Evolutionary conservation across 2,329 filamentous ascomycete species (phyloP).

Genomic region (Lachnellula subtilissima): DNA sequence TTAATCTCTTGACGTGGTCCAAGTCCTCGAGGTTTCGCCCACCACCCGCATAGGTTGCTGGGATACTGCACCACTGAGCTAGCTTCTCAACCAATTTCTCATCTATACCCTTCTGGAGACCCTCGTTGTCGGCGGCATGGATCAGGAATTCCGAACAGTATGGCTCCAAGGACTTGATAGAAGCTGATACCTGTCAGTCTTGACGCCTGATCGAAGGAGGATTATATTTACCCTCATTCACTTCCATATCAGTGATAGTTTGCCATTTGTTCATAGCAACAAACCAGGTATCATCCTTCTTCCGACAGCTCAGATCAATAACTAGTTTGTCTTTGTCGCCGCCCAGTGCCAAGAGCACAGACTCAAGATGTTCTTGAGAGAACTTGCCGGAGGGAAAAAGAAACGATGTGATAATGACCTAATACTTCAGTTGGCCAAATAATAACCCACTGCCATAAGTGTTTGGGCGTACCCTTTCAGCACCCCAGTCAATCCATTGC

Average conservation of each 20-base stretch:
- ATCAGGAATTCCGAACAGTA: constrained; percentile 97
- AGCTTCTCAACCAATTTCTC: constrained; percentile 73
- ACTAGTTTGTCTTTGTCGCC: constrained; percentile 78
- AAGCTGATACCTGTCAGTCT: constrained; percentile 50
- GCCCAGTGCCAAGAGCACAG: constrained; percentile 66
- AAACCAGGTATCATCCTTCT: constrained; percentile 71
- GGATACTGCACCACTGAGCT: constrained; percentile 82
- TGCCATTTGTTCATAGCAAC: constrained; percentile 99
- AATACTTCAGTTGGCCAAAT: constrained; percentile 29
- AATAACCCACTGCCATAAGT: background rate
- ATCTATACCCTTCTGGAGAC: constrained; percentile 86
- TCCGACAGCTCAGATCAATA: constrained; percentile 88
- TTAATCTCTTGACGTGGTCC: constrained; percentile 73
- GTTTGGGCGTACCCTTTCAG: constrained; percentile 67
- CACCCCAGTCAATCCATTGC: constrained; percentile 82
- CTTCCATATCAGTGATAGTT: constrained; percentile 92
- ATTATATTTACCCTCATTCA: constrained; percentile 64
- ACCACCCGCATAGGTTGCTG: constrained; percentile 95
- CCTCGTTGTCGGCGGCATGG: constrained; percentile 95
- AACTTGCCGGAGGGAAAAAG: constrained; percentile 84
- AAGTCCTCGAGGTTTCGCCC: constrained; percentile 77
- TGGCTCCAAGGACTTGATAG: constrained; percentile 74
- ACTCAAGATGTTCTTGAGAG: constrained; percentile 68
- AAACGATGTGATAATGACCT: constrained; percentile 97
- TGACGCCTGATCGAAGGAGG: background rate